Conservation (phyloP, 139 green algal genomes). For the Pycnococcus provasolii region DNA sequence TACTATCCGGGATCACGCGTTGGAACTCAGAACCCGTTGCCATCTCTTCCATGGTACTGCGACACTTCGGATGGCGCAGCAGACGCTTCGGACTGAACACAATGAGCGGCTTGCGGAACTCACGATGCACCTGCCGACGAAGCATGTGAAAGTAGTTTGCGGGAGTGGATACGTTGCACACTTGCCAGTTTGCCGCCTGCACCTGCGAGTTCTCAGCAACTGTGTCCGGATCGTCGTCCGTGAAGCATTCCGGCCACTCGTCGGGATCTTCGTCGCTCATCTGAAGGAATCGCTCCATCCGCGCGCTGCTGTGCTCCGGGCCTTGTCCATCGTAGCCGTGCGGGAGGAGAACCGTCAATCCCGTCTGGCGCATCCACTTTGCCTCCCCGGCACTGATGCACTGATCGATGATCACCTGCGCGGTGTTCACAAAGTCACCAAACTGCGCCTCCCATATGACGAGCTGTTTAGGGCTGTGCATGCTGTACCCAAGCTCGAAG, state of each 20-base stretch:
- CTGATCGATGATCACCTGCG: slow-evolving; percentile 41
- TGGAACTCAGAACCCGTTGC: slow-evolving; percentile 83
- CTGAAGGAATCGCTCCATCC: slow-evolving; percentile 87
- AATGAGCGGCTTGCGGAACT: slow-evolving; percentile 96
- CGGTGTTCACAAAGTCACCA: slow-evolving; percentile 95
- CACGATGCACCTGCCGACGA: slow-evolving; percentile 75
- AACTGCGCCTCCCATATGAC: slow-evolving; percentile 96
- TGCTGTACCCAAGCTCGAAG: slow-evolving; percentile 94
- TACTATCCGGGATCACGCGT: slow-evolving; percentile 93
- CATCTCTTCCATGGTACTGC: slow-evolving; percentile 75
- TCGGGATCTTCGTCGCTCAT: slow-evolving; percentile 36
- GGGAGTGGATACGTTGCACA: slow-evolving; percentile 91
- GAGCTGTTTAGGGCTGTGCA: slow-evolving; percentile 93
- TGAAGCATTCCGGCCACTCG: slow-evolving; percentile 20
- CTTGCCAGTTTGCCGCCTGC: slow-evolving; percentile 83
- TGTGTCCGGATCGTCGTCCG: slow-evolving; percentile 22
- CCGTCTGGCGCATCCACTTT: slow-evolving; percentile 71
- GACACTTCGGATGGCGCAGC: slow-evolving; percentile 77
- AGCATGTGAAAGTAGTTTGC: slow-evolving; percentile 98
- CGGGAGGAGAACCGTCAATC: slow-evolving; percentile 68
- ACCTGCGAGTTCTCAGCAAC: slow-evolving; percentile 35
- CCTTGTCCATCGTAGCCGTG: slow-evolving; percentile 73
- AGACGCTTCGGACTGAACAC: slow-evolving; percentile 90
- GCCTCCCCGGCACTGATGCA: slow-evolving; percentile 58
- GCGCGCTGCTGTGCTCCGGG: slow-evolving; percentile 76